These are phyloP conservation scores for Porphyrellus sp. DNA, from an alignment of 1,284 basidiomycete species.

Conservation along the genomic window DNA sequence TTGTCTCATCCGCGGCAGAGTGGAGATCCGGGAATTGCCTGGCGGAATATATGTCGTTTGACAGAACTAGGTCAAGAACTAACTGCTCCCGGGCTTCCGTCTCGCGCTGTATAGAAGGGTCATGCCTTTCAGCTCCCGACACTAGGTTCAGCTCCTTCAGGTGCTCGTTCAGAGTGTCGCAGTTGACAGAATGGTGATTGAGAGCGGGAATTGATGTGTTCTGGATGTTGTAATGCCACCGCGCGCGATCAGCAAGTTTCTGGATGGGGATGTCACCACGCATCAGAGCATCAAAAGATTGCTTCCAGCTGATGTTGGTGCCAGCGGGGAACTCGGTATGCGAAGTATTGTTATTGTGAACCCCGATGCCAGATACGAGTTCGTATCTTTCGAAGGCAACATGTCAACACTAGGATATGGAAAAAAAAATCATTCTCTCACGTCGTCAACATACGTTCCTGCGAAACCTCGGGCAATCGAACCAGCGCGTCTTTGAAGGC, in stretches of 20 bases:
- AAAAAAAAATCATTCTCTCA: constrained; percentile 25
- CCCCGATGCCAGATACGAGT: constrained; percentile 50
- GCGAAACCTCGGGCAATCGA: constrained; percentile 54
- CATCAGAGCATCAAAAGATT: constrained; percentile 51
- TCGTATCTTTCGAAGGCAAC: constrained; percentile 49
- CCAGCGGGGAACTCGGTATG: constrained; percentile 57
- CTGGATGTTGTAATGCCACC: constrained; percentile 53
- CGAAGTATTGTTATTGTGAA: constrained; percentile 42
- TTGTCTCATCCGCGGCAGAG: constrained; percentile 26
- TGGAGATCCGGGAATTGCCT: constrained; percentile 37
- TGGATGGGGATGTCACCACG: constrained; percentile 45
- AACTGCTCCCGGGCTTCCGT: constrained; percentile 57
- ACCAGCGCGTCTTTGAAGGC: constrained; percentile 48
- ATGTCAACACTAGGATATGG: neutral
- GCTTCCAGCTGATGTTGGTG: constrained; percentile 45
- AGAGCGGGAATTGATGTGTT: constrained; percentile 44
- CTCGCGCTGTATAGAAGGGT: constrained; percentile 45
- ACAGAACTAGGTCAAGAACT: constrained; percentile 58
- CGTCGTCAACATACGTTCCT: constrained; percentile 57
- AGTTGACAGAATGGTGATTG: constrained; percentile 36
- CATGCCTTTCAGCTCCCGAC: constrained; percentile 38
- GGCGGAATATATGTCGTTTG: constrained; percentile 53
- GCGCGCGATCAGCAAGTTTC: constrained; percentile 40
- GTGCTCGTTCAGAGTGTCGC: constrained; percentile 35
- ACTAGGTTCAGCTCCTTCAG: constrained; percentile 42